Evolutionary conservation across 2,329 filamentous ascomycete genomes (phyloP), one percentile per base, ranked within the genome.

Genomic region (Pseudopyrenochaeta lycopersici): DNA sequence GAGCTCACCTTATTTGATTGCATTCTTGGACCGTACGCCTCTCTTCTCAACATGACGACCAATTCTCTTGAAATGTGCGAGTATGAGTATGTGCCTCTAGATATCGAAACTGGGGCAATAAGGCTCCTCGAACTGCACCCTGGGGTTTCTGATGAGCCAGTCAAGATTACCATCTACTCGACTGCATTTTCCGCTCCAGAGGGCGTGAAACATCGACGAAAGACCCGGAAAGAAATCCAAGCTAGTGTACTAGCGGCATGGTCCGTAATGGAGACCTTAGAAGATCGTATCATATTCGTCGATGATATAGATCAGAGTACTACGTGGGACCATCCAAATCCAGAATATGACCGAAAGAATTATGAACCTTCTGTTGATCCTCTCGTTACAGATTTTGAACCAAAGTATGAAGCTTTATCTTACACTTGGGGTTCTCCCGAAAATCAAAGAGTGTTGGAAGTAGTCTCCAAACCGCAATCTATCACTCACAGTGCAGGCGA

Each of bases 341-440:
- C 40, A 15, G 9, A 38, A 23, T 10, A 5, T 17, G 29, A 11
- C 21, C 39, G 27, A 10, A 14, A 43, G 18, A 29, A n/a, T 20
- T 14, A 29, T 15, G 27, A 40, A 9, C 10, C 31, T 2, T 14
- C 9, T 15, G 14, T 21, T 12, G 21, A 40, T 4, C 15, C 17
- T 17, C 18, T 10, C 12, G 11, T 20, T 20, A 9, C 12, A 11
- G 12, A 10, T 9, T 21, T 20, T 14, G n/a, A n/a, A 7, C 43
- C 23, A 30, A 14, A 7, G 11, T 53, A 39, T 27, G 50, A 53
- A 48, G 48, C 48, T 7, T 38, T 56, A 1, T 52, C 48, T 2
- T 56, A 56, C 29, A 38, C 31, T 1, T 52, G 52, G 52, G 52
- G 52, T 7, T 38, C 44, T 17, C 14, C 42, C 6, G 21, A 31